Percentiles rank a stretch among this genome's conserved stretches.
Evolutionary conservation across 371 early-diverging fungal genomes (phyloP).

Genomic region (Mortierella sp.): DNA sequence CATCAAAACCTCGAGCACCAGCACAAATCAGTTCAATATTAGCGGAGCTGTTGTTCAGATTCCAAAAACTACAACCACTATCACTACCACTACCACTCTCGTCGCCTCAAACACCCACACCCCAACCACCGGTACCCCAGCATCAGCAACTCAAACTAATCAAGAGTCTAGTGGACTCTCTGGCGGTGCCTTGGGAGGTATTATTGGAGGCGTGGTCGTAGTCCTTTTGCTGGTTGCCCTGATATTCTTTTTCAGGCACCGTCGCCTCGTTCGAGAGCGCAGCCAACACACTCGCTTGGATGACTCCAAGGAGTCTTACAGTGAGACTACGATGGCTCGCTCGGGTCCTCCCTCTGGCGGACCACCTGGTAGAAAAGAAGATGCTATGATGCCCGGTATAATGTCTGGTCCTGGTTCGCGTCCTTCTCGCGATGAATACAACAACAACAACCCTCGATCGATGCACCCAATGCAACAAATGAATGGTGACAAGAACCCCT

Average conservation of each 20-base stretch:
- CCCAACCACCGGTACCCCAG: background rate
- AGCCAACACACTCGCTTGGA: slow-evolving; percentile 23
- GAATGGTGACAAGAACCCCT: slow-evolving; percentile 32
- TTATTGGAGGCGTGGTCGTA: slow-evolving; percentile 36
- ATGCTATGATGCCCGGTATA: slow-evolving; percentile 24
- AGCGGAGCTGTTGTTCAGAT: slow-evolving; percentile 1
- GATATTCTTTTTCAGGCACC: slow-evolving; percentile 42
- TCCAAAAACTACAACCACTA: background rate
- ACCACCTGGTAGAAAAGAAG: slow-evolving; percentile 4
- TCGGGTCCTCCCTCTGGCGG: slow-evolving; percentile 15
- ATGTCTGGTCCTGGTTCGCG: slow-evolving; percentile 13
- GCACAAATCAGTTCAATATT: slow-evolving; percentile 37
- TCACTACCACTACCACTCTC: background rate
- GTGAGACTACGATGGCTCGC: slow-evolving; percentile 16
- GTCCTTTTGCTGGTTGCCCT: slow-evolving; percentile 32
- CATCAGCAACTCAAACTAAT: background rate
- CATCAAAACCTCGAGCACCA: background rate
- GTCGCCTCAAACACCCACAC: background rate
- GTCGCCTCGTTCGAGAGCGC: slow-evolving; percentile 34
- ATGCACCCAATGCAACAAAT: slow-evolving; percentile 26
- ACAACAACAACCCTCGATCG: slow-evolving; percentile 8
- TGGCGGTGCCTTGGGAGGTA: slow-evolving; percentile 35
- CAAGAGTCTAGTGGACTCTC: slow-evolving; percentile 28
- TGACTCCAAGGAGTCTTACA: slow-evolving; percentile 35
- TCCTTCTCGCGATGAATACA: slow-evolving; percentile 3